Conservation (phyloP, 129 eudicot species). For the Calendula officinalis region DNA sequence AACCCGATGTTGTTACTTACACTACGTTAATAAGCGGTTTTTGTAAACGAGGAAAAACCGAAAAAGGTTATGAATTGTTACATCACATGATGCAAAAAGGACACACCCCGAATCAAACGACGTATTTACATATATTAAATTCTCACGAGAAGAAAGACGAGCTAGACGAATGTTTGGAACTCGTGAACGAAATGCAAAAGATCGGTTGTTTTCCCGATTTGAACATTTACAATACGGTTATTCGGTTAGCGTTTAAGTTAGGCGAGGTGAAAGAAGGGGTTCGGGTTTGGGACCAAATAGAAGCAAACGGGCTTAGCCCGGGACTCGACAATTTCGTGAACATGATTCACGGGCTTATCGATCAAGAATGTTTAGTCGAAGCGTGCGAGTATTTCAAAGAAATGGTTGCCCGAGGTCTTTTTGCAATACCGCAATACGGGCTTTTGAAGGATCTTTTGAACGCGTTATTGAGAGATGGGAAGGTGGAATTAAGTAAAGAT, state of each 20-base stretch:
- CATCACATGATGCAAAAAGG: conserved; percentile 66
- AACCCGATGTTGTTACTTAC: conserved; percentile 68
- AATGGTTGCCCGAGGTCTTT: conserved; percentile 62
- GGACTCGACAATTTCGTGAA: conserved; percentile 60
- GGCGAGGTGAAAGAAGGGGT: conserved; percentile 68
- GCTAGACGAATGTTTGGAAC: conserved; percentile 66
- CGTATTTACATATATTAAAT: conserved; percentile 53
- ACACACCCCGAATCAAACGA: conserved; percentile 55
- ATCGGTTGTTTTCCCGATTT: conserved; percentile 52
- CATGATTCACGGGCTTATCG: conserved; percentile 64
- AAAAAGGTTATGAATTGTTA: conserved; percentile 56
- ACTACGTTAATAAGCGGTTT: conserved; percentile 67
- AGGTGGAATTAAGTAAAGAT: conserved; percentile 63
- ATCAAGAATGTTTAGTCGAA: conserved; percentile 57
- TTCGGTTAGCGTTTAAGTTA: conserved; percentile 60
- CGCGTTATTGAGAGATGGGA: conserved; percentile 55
- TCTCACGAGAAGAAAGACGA: conserved; percentile 86
- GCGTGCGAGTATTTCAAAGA: conserved; percentile 72
- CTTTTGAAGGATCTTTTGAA: conserved; percentile 57
- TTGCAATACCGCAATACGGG: conserved; percentile 70
- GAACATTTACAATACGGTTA: conserved; percentile 55
- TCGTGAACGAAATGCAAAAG: conserved; percentile 58
- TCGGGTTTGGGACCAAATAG: conserved; percentile 59
- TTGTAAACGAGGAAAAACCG: conserved; percentile 59
- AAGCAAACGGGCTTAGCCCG: conserved; percentile 48